A percentile compares a stretch with the other conserved stretches of the same genome.
These are phyloP conservation scores for Heterobasidion annosum DNA, from an alignment of 1,284 basidiomycete species.

Conservation along the genomic window DNA sequence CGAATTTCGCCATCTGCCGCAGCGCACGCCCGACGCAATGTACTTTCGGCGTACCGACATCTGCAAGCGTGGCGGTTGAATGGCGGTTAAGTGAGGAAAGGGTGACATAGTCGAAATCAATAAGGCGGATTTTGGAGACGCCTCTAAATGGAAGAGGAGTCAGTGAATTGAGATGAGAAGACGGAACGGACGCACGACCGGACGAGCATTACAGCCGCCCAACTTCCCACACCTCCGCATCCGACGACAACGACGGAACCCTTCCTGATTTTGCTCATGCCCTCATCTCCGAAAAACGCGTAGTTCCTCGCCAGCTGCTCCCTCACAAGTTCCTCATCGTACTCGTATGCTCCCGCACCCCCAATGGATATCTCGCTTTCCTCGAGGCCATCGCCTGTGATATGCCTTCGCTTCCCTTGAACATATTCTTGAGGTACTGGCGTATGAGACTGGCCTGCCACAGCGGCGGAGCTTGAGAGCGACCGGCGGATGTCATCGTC, in stretches of 20 bases:
- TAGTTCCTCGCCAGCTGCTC: constrained; percentile 94
- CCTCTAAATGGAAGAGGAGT: constrained; percentile 36
- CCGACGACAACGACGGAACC: constrained; percentile 86
- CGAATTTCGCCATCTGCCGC: constrained; percentile 61
- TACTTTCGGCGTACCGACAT: constrained; percentile 97
- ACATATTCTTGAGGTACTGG: constrained; percentile 3
- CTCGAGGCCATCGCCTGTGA: constrained; percentile 1
- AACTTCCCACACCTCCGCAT: constrained; percentile 94
- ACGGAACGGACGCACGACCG: constrained; percentile 53
- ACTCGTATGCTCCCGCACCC: constrained; percentile 18
- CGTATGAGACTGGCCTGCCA: background rate
- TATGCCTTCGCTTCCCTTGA: background rate
- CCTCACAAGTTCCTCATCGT: constrained; percentile 70
- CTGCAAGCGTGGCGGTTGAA: constrained; percentile 83
- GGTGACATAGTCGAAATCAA: constrained; percentile 93
- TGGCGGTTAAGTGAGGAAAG: constrained; percentile 91
- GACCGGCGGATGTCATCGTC: constrained; percentile 47
- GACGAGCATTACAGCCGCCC: constrained; percentile 91
- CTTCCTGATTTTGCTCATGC: constrained; percentile 73
- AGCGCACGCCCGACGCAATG: constrained; percentile 68
- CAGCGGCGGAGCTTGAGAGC: constrained; percentile 17
- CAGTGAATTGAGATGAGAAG: background rate
- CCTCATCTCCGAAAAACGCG: constrained; percentile 88
- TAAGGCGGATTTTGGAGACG: constrained; percentile 60
- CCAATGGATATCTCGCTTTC: constrained; percentile 6